Conservation (phyloP, 805 yeast species). For the Suhomyces kilbournensis region DNA sequence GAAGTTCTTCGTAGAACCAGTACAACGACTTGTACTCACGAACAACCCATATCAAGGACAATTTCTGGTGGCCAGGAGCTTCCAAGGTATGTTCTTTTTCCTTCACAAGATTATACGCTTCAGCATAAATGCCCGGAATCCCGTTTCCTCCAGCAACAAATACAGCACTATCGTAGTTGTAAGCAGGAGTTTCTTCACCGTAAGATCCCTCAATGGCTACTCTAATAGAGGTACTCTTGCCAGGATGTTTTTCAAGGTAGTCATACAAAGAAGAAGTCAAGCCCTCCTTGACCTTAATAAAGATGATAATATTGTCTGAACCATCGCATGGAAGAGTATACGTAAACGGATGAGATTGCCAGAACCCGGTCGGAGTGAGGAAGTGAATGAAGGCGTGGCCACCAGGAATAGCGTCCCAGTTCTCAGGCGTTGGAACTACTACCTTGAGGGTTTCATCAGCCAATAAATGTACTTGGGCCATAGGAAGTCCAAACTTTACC, state of each 20-base stretch:
- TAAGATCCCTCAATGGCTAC: constrained; percentile 62
- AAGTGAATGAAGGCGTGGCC: constrained; percentile 27
- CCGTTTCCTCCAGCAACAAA: constrained; percentile 67
- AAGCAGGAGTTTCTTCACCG: constrained; percentile 48
- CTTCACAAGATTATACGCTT: constrained; percentile 24
- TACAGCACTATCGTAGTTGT: constrained; percentile 45
- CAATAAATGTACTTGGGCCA: constrained; percentile 21
- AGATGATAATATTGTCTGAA: constrained; percentile 17
- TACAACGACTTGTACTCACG: constrained; percentile 48
- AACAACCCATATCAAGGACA: constrained; percentile 62
- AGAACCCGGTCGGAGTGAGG: constrained; percentile 22
- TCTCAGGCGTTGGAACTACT: constrained; percentile 18
- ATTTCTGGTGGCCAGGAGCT: constrained; percentile 2
- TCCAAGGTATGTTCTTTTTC: background rate
- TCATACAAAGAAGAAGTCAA: constrained; percentile 30
- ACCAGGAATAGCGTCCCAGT: constrained; percentile 24
- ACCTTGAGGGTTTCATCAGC: constrained; percentile 25
- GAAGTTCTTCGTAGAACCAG: constrained; percentile 49
- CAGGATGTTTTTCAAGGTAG: constrained; percentile 27
- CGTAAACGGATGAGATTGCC: constrained; percentile 34
- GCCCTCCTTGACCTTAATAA: constrained; percentile 25
- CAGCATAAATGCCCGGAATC: constrained; percentile 52
- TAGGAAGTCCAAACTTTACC: constrained; percentile 20
- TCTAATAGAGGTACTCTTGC: constrained; percentile 33
- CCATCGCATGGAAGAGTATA: constrained; percentile 15